A percentile compares a stretch with the other conserved stretches of the same genome.
phyloP scores from a whole-genome alignment of 805 yeast species.

The Suhomyces kilbournensis region DNA sequence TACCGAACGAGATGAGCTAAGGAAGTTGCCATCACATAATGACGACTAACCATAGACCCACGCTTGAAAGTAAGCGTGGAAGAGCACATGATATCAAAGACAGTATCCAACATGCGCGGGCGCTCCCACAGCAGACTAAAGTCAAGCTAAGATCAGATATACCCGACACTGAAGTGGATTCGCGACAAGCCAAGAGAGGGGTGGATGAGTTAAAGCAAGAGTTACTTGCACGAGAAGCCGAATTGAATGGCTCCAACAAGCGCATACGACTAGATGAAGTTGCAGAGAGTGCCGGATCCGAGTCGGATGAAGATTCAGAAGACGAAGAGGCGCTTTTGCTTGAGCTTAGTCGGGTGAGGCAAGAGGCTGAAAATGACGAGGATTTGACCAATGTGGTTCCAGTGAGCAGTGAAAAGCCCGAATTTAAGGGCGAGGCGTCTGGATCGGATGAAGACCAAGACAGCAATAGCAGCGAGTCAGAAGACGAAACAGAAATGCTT shows the following conservation, averaged over 20 bases:
- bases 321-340: slow-evolving; percentile 4
- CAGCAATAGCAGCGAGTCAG: slow-evolving; percentile 6
- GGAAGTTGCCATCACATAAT: slow-evolving; percentile 11
- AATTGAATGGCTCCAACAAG: not conserved
- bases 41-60: slow-evolving; percentile 46
- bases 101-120: slow-evolving; percentile 35
- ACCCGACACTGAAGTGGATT: slow-evolving; percentile 11
- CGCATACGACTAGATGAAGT: not conserved
- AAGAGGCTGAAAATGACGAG: slow-evolving; percentile 1
- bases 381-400: not conserved
- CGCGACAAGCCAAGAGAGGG: slow-evolving; percentile 15
- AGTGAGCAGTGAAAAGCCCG: not conserved
- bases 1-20: not conserved
- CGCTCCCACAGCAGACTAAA: slow-evolving; percentile 28
- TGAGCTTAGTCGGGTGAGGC: not conserved
- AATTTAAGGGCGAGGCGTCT: not conserved
- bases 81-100: slow-evolving; percentile 27
- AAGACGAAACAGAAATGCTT: slow-evolving; percentile 17
- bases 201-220: slow-evolving; percentile 23
- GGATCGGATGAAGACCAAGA: not conserved
- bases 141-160: slow-evolving; percentile 32
- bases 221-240: slow-evolving; percentile 12
- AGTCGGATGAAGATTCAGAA: slow-evolving; percentile 1
- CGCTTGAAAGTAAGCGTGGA: slow-evolving; percentile 41
- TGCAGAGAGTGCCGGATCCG: not conserved